Base-by-base conservation (phyloP, 495 filamentous ascomycete species). In the Hypoxylon lienhwacheense region DNA sequence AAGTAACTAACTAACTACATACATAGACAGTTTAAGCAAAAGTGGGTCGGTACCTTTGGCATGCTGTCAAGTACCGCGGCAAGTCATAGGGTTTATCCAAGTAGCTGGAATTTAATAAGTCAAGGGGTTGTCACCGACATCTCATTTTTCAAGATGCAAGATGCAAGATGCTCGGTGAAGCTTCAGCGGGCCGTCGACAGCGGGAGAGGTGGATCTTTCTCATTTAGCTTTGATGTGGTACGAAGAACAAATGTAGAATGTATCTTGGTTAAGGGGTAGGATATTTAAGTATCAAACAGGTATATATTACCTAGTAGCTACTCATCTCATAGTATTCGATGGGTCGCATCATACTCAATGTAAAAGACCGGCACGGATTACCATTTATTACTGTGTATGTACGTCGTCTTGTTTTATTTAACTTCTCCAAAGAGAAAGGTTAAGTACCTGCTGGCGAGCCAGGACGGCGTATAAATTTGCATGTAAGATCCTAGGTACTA, bases 31-130 rank as follows among this genome's bases (percentile, higher is more conserved):
- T 11, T 25, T 14, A 6, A 28, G 25, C 29, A 32, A 40, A 33
- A 35, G 41, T 58, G 40, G 54, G 46, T 40, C 37, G 17, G 22
- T 7, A 26, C 19, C n/a, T n/a, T n/a, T n/a, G n/a, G 5, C 25
- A 32, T 44, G 29, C 31, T 20, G 26, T 16, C 10, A 14, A 16
- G 15, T 32, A 8, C 29, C 39, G 17, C 40, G 20, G 46, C 37
- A 50, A 37, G 45, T 44, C 32, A 50, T 51, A 44, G n/a, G 32
- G 25, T 17, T 17, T 40, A 53, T 49, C 50, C 45, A 41, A 28
- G 19, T 22, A 15, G 40, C 34, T 33, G 39, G 50, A 45, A 41
- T 40, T 36, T 1, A 16, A 46, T 12, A 25, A 45, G 24, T 15
- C 40, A 41, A 31, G 51, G 40, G 16, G 20, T 24, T 33, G 26